Base-by-base conservation (phyloP, 306 rosid species). In the Calophaca sinica region DNA sequence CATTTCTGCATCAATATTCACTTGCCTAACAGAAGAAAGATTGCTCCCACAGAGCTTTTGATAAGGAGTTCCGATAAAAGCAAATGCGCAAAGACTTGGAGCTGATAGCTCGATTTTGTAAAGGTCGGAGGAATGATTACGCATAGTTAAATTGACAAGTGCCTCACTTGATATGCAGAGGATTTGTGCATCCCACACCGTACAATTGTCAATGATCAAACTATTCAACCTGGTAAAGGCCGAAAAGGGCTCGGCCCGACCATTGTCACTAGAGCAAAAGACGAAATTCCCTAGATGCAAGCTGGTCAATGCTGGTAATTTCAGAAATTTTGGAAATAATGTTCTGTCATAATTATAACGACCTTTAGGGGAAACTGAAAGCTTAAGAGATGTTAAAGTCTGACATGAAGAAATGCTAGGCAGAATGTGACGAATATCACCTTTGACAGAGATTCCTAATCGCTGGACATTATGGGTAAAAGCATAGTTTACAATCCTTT, bases 21-120 rank as follows among this genome's bases (percentile, higher is more conserved):
- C 79, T 49, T 15, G 31, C 57, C 55, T 32, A 51, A 79, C 49
- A 7, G 69, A 73, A 38, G 83, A 58, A 65, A 79, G 32, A 73
- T 73, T 38, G 48, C 29, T 58, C 39, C 75, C 63, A 12, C 55
- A 66, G 3, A 72, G 48, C n/a, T 39, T 60, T n/a, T 73, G 75
- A 44, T 11, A 11, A 31, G 84, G 72, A 5, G 62, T 26, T 3
- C 80, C 80, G 0, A 14, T 11, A 26, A 80, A 80, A 26, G 35
- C 9, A 11, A 80, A 49, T 3, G 42, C 33, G 2, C 60, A 1
- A 32, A 80, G 72, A 12, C 59, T 80, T 8, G 80, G 80, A 4
- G 84, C 29, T 5, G 76, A 62, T 3, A 80, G 62, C 54, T 12
- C 68, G 5, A 80, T 64, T 35, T 75, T 68, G 38, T 74, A 41